A percentile compares a stretch with the other conserved stretches of the same genome.
Conservation (phyloP, 805 yeast species). For the Kluyveromyces nonfermentans region DNA sequence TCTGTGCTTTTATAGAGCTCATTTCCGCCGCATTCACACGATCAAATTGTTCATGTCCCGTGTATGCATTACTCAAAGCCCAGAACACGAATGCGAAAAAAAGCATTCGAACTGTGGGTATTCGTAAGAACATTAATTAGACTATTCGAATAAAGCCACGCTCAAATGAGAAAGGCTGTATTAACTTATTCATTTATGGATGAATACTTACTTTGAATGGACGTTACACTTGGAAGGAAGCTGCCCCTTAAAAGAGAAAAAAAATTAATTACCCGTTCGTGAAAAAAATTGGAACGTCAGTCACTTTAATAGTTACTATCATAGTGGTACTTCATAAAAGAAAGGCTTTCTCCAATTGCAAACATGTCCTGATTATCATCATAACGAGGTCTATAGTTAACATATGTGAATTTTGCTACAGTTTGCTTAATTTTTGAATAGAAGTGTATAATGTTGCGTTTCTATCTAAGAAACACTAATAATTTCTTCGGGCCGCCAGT, state of each 20-base stretch:
- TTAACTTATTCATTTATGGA: too few relatives aligned
- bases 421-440: too few relatives aligned
- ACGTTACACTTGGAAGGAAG: too few relatives aligned
- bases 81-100: not conserved
- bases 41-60: not conserved
- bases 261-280: not conserved
- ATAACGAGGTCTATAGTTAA: too few relatives aligned
- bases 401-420: too few relatives aligned
- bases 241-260: not conserved
- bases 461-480: too few relatives aligned
- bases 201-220: too few relatives aligned
- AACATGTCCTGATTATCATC: too few relatives aligned
- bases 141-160: not conserved
- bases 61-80: not conserved
- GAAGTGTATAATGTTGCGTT: too few relatives aligned
- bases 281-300: not conserved
- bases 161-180: too few relatives aligned
- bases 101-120: not conserved
- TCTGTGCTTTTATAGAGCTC: constrained; percentile 3
- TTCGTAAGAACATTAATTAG: not conserved
- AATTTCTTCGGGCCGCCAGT: constrained; percentile 9
- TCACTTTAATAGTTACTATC: not conserved
- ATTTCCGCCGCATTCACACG: not conserved
- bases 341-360: too few relatives aligned
- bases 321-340: not conserved